Evolutionary conservation across 257 asterid genomes (phyloP), one percentile per base, ranked within the genome.

Genomic region (Solanum medicagineum): DNA sequence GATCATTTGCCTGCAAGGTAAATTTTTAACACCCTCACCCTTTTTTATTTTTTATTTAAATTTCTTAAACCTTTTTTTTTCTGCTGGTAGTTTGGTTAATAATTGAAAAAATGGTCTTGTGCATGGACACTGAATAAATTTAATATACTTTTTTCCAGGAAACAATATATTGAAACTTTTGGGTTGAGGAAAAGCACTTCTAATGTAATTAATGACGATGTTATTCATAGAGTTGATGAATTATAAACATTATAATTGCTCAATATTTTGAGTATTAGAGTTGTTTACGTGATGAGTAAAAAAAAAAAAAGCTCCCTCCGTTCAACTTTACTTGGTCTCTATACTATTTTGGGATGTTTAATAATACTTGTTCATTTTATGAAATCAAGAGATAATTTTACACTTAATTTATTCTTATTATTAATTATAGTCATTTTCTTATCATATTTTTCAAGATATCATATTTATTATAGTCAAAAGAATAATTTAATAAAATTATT

Each of bases 1-100:
- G 63, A 95, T 63, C 91, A 95, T 88, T 94, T 94, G 7, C 97
- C 95, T 55, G 97, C 96, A 65, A 95, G 98, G 98, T 93, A 56
- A 17, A 74, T 10, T 73, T 74, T 19, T n/a, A 59, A 12, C 71
- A 4, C 7, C 49, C 13, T 45, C 32, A n/a, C 49, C n/a, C 44
- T 9, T 8, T 49, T 47, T 56, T 36, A 36, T 36, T 36, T 36
- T 36, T 36, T 36, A 36, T 36, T 36, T 36, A 36, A 36, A 36
- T 36, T 36, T 47, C 22, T 49, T 15, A 16, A 16, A 20, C 47
- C 17, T 13, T 77, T 53, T 6, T 0, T 16, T 10, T 16, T 5
- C n/a, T 26, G n/a, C 36, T 29, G 42, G 49, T 68, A 29, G 7
- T 32, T 26, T 68, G n/a, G 22, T 7, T 10, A 54, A 26, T 51